Evolutionary conservation across 2,329 filamentous ascomycete genomes (phyloP), one percentile per base, ranked within the genome.

Genomic region (Chaetomium sp.): DNA sequence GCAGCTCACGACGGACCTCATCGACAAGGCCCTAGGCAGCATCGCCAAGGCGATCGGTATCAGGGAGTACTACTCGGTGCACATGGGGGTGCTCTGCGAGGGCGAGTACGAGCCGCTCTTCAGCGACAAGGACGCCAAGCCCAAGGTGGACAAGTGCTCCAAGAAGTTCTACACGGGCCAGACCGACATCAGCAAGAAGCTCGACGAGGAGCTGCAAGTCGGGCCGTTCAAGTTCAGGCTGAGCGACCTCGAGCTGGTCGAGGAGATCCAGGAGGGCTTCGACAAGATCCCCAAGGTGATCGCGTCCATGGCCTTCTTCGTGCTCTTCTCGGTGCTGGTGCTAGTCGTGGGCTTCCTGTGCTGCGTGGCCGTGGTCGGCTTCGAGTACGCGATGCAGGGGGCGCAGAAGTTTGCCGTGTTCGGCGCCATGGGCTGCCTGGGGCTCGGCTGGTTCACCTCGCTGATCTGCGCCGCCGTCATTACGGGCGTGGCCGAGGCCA

Each of bases 211-310:
- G 65, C 77, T 84, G 68, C 79, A 77, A 62, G 74, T 83, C 23
- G 75, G 76, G 67, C 77, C 81, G 57, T 74, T 85, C n/a, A 72
- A 79, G 64, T 78, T 81, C 71, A 79, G 80, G 16, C 59, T 65
- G 42, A 51, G 21, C 29, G 68, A 78, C 7, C 25, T 68, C 8
- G 57, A 61, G 12, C 33, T 67, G 21, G 62, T 51, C 38, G 31
- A 65, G 6, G 75, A 75, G 35, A 77, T 86, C 64, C 77, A 81
- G 65, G 73, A 79, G 50, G 78, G 78, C n/a, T 71, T 86, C 68
- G 75, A 82, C 73, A 73, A 77, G n/a, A 74, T 85, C 71, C 84
- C 85, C 70, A 72, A 73, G 19, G 75, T 79, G n/a, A 76, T 85
- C 4, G 72, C 81, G n/a, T 78, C 76, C 29, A 73, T 83, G 56